Conservation (phyloP, 2,329 filamentous ascomycete species). For the Arthrobotrys entomopaga region DNA sequence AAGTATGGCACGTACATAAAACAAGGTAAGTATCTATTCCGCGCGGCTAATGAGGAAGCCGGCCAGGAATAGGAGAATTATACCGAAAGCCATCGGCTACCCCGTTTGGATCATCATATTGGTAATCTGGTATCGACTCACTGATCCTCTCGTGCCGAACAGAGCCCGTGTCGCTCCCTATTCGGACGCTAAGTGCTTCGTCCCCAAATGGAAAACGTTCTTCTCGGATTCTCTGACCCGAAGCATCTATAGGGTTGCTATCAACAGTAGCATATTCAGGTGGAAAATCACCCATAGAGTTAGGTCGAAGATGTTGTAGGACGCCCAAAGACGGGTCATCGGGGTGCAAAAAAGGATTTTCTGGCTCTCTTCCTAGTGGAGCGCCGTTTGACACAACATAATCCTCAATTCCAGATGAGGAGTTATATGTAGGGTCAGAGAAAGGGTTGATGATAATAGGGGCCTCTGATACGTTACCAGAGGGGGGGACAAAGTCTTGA, state of each 20-base stretch:
- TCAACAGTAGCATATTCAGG: conserved; percentile 51
- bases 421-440: conserved; percentile 51
- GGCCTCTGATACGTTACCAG: not conserved
- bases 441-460: conserved; percentile 54
- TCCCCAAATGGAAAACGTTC: conserved; percentile 50
- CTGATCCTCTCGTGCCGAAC: conserved; percentile 9
- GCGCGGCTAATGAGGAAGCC: conserved; percentile 10
- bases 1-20: no score
- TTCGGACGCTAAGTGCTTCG: conserved; percentile 43
- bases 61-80: conserved; percentile 24
- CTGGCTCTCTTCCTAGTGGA: conserved; percentile 41
- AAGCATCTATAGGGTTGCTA: conserved; percentile 28
- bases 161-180: conserved; percentile 39
- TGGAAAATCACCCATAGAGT: conserved; percentile 46
- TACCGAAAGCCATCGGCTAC: conserved; percentile 52
- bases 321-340: conserved; percentile 39
- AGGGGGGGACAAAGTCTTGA: conserved; percentile 1
- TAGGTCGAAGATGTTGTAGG: conserved; percentile 28
- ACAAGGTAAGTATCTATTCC: no score
- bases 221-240: conserved; percentile 35
- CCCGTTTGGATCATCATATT: conserved; percentile 46
- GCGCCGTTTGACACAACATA: conserved; percentile 44
- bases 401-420: conserved; percentile 48
- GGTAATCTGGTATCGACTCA: conserved; percentile 45
- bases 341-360: conserved; percentile 48